These are phyloP conservation scores for Aegilops tauschii DNA, from an alignment of 176 grass and related monocot species.

Conservation along the genomic window DNA sequence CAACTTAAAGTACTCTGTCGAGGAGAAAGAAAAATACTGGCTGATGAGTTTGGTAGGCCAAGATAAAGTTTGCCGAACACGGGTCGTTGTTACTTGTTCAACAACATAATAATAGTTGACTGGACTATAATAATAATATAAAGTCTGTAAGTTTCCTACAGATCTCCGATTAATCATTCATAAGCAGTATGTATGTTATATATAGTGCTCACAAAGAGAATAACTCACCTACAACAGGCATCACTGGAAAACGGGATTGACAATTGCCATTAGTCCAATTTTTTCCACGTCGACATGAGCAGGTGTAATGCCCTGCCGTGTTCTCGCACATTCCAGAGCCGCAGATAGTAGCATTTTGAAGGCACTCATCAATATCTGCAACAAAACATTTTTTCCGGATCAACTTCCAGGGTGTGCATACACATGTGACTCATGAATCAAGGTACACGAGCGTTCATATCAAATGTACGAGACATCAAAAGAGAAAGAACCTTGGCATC, in stretches of 20 bases:
- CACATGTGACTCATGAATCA: neutral
- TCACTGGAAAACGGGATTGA: neutral
- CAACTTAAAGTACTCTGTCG: neutral
- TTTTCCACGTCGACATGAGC: neutral
- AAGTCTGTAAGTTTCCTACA: neutral
- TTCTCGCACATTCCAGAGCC: neutral
- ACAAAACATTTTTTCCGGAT: neutral
- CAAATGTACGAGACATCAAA: neutral
- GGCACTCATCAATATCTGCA: constrained; percentile 33
- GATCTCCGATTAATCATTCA: neutral
- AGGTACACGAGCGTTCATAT: too few species aligned
- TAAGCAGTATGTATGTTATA: neutral
- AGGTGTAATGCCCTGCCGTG: neutral
- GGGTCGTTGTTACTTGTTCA: too few species aligned
- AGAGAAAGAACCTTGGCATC: constrained; percentile 25
- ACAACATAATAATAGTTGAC: neutral
- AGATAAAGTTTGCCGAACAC: too few species aligned
- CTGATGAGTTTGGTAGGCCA: too few species aligned
- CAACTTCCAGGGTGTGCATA: neutral
- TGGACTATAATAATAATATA: neutral
- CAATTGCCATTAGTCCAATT: neutral
- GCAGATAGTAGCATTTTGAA: neutral
- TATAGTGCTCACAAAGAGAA: neutral
- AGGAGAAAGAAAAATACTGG: neutral
- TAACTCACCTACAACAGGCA: neutral